A percentile compares a stretch with the other conserved stretches of the same genome.
Evolutionary conservation across 2,329 filamentous ascomycete species (phyloP).

Genomic region (Trichophaea hybrida): DNA sequence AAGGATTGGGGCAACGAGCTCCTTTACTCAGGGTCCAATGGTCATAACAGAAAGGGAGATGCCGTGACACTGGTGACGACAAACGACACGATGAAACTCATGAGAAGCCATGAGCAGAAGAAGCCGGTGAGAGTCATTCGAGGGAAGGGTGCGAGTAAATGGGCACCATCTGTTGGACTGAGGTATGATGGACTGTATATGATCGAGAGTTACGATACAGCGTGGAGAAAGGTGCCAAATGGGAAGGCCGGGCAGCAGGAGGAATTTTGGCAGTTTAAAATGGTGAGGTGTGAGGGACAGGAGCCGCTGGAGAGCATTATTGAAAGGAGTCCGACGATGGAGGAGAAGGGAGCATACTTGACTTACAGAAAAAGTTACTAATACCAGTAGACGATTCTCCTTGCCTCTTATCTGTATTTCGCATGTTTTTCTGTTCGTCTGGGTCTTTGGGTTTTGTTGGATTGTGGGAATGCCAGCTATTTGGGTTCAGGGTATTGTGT

Average conservation of each 20-base stretch:
- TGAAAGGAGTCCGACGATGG: not conserved
- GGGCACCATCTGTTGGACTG: not conserved
- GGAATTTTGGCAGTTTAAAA: not conserved
- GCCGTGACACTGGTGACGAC: not conserved
- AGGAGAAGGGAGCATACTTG: not conserved
- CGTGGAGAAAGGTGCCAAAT: not conserved
- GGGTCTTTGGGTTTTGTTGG: too few species aligned
- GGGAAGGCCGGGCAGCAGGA: not conserved
- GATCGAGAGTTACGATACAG: not conserved
- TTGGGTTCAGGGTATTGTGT: too few species aligned
- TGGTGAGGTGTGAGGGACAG: not conserved
- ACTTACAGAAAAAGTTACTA: not conserved
- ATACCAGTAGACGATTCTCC: not conserved
- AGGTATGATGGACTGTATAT: not conserved
- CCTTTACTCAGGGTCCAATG: not conserved
- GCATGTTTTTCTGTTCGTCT: too few species aligned
- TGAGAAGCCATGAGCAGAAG: not conserved
- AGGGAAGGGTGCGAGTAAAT: not conserved
- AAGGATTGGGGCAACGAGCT: not conserved
- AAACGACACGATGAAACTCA: not conserved
- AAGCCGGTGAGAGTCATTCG: not conserved
- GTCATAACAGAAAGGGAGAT: not conserved
- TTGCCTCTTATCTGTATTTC: not conserved
- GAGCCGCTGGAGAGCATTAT: not conserved
- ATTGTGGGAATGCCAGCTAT: too few species aligned